Evolutionary conservation across 1,284 basidiomycete species (phyloP).

Genomic region (Pseudozyma tsukubaensis): DNA sequence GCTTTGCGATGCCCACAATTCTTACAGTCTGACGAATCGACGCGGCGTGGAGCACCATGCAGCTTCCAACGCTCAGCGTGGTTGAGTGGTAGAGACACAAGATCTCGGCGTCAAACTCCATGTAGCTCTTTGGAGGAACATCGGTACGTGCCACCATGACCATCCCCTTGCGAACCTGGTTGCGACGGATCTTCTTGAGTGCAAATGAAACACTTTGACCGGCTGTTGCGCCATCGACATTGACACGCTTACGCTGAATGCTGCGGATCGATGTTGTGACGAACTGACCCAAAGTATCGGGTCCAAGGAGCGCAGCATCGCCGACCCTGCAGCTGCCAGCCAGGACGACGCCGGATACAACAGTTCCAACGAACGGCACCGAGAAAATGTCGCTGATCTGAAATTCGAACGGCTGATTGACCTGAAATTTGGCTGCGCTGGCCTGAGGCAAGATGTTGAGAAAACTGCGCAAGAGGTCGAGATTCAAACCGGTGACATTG

Average conservation of each 20-base stretch:
- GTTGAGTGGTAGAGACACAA: conserved; percentile 67
- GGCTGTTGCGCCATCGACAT: conserved; percentile 83
- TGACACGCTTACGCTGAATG: conserved; percentile 92
- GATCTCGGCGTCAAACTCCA: conserved; percentile 66
- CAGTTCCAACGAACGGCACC: conserved; percentile 93
- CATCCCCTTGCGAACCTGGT: conserved; percentile 84
- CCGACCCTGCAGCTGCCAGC: conserved; percentile 61
- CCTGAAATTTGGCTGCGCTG: conserved; percentile 62
- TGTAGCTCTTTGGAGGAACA: conserved; percentile 49
- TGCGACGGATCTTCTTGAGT: conserved; percentile 85
- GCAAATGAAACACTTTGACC: conserved; percentile 95
- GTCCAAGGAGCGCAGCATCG: conserved; percentile 86
- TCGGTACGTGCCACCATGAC: conserved; percentile 73
- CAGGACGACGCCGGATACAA: conserved; percentile 88
- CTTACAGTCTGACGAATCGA: conserved; percentile 66
- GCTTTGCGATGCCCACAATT: conserved; percentile 62
- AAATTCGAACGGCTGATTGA: conserved; percentile 83
- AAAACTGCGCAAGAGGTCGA: conserved; percentile 74
- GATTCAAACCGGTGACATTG: conserved; percentile 91
- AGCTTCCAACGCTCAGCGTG: conserved; percentile 63
- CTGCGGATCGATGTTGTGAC: conserved; percentile 83
- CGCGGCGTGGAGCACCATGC: conserved; percentile 67
- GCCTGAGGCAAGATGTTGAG: conserved; percentile 68
- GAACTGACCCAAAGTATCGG: conserved; percentile 92
- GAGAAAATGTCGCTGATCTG: conserved; percentile 72